phyloP scores from a whole-genome alignment of 2,329 filamentous ascomycete genomes.

The Alternaria tenuissima region DNA sequence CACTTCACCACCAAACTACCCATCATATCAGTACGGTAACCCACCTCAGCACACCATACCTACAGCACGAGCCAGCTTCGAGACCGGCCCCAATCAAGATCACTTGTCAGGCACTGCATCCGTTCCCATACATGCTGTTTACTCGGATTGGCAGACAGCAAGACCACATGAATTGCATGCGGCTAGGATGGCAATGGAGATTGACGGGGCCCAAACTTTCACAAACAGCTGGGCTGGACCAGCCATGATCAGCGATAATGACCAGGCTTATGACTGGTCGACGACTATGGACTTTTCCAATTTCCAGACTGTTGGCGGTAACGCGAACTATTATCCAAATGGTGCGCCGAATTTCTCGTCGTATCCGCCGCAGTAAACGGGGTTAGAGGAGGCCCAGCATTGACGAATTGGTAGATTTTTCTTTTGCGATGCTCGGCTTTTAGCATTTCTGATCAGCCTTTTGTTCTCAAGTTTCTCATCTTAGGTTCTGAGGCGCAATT shows the following conservation, averaged over 20 bases:
- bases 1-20: neutral
- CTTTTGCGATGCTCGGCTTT: no score
- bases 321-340: no score
- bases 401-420: no score
- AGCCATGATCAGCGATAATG: slow-evolving; percentile 5
- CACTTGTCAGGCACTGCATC: neutral
- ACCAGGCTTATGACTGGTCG: neutral
- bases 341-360: no score
- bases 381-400: no score
- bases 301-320: neutral
- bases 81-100: neutral
- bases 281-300: neutral
- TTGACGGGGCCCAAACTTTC: slow-evolving; percentile 4
- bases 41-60: neutral
- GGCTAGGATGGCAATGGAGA: slow-evolving; percentile 7
- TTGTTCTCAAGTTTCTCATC: neutral
- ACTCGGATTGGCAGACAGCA: neutral
- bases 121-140: neutral
- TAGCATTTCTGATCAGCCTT: neutral
- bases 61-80: neutral
- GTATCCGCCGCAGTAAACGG: neutral
- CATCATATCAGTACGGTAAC: neutral
- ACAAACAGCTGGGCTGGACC: neutral
- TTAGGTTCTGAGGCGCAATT: neutral
- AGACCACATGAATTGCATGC: slow-evolving; percentile 2